These are phyloP conservation scores for Aleurites moluccanus DNA, from an alignment of 441 rosid species.

Conservation along the genomic window DNA sequence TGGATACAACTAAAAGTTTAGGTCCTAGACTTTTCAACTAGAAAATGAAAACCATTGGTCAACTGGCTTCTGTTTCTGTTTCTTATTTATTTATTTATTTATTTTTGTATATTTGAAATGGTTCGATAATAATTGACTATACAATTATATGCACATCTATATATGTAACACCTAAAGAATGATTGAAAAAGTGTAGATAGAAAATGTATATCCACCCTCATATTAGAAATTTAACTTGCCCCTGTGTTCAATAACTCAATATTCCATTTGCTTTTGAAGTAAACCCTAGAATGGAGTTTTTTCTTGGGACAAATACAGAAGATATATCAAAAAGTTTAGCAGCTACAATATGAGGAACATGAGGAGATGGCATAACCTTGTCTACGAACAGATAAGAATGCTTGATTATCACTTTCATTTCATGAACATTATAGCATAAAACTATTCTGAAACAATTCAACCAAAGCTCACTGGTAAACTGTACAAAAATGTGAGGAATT, in stretches of 20 bases:
- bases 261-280: background rate
- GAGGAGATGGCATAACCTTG: slow-evolving; percentile 9
- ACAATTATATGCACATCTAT: background rate
- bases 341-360: background rate
- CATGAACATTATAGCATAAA: background rate
- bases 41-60: background rate
- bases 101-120: background rate
- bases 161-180: background rate
- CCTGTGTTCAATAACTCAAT: background rate
- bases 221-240: background rate
- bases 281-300: background rate
- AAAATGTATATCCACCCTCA: background rate
- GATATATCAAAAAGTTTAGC: background rate
- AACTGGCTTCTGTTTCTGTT: background rate
- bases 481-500: background rate
- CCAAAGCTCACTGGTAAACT: slow-evolving; percentile 2
- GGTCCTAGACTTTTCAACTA: background rate
- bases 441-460: background rate
- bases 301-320: background rate
- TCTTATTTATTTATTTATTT: no score
- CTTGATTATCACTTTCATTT: slow-evolving; percentile 4
- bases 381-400: background rate
- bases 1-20: no score
- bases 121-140: background rate
- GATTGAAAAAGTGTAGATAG: background rate